Evolutionary conservation across 306 rosid species (phyloP).

Genomic region (Malus fusca): DNA sequence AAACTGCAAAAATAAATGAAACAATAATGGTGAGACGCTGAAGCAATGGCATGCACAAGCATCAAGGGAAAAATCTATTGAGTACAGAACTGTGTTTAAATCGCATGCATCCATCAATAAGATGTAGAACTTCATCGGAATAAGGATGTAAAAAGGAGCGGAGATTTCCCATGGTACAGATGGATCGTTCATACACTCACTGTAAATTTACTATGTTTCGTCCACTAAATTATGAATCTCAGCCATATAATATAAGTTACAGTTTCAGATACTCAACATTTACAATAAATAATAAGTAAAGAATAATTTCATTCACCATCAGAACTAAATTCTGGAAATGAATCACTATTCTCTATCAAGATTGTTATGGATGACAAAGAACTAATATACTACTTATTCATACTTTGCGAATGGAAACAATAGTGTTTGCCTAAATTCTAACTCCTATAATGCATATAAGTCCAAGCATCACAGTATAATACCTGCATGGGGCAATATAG

Average conservation of each 20-base stretch:
- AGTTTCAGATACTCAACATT: background rate
- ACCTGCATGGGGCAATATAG: slow-evolving; percentile 99
- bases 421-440: background rate
- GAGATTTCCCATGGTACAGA: background rate
- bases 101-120: background rate
- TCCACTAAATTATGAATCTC: background rate
- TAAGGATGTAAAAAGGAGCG: background rate
- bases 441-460: background rate
- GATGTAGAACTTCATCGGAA: background rate
- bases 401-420: background rate
- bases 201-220: background rate
- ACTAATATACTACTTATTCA: background rate
- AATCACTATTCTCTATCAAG: background rate
- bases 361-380: background rate
- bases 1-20: slow-evolving; percentile 55
- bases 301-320: background rate
- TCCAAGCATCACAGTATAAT: slow-evolving; percentile 15
- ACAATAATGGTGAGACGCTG: background rate
- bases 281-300: background rate
- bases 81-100: background rate
- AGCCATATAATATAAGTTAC: background rate
- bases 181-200: background rate
- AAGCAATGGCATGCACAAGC: background rate
- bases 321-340: background rate
- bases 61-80: background rate